These are phyloP conservation scores for Monosporascus sp. DNA, from an alignment of 2,329 filamentous ascomycete genomes.

Conservation along the genomic window DNA sequence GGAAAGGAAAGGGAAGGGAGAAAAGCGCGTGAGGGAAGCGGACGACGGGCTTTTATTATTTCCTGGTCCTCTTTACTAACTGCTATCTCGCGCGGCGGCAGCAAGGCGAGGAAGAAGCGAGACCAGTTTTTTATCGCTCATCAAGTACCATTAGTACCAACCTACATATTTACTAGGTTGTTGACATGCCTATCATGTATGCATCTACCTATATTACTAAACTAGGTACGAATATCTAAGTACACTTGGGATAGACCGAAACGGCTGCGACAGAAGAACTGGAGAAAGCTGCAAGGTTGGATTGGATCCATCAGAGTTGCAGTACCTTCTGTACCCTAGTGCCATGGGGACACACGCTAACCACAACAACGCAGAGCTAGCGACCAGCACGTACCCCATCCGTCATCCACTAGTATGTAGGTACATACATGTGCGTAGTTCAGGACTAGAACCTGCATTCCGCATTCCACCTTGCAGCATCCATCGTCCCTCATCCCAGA, in stretches of 20 bases:
- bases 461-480: not conserved
- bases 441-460: not conserved
- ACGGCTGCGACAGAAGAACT: not conserved
- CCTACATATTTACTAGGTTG: not conserved
- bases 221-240: not conserved
- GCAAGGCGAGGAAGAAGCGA: not conserved
- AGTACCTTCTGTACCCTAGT: not conserved
- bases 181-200: not conserved
- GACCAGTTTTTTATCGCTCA: not conserved
- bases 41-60: conserved; percentile 4
- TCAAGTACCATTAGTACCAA: not conserved
- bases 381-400: not conserved
- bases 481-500: not conserved
- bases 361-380: not conserved
- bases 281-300: not conserved
- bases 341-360: not conserved
- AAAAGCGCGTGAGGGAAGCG: conserved; percentile 9
- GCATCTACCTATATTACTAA: not conserved
- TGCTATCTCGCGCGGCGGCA: not conserved
- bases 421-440: no score
- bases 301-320: not conserved
- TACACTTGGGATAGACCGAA: not conserved
- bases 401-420: not conserved
- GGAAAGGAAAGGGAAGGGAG: conserved; percentile 5
- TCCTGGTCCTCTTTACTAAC: not conserved